A percentile compares a stretch with the other conserved stretches of the same genome.
Conservation (phyloP, 2,329 filamentous ascomycete species). For the Phaeosphaeria sp. region DNA sequence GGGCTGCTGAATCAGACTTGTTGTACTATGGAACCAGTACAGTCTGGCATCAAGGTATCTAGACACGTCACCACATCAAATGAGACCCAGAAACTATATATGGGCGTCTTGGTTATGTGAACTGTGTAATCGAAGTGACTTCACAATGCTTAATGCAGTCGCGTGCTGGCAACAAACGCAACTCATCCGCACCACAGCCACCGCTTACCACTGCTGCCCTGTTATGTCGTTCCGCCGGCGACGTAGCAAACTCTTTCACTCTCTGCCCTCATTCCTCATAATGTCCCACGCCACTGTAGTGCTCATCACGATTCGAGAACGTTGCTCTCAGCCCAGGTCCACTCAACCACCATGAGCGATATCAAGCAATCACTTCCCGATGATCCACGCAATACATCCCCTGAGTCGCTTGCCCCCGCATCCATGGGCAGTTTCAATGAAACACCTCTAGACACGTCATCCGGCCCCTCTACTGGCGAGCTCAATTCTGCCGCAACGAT, state of each 20-base stretch:
- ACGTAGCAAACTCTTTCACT: not conserved
- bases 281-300: not conserved
- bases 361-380: not conserved
- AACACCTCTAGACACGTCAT: not conserved
- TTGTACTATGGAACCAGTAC: no score
- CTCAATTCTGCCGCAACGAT: not conserved
- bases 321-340: not conserved
- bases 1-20: no score
- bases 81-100: not conserved
- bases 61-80: not conserved
- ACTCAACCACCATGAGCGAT: not conserved
- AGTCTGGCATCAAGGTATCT: no score
- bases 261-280: not conserved
- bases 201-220: not conserved
- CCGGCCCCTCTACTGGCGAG: not conserved
- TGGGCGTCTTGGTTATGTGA: not conserved
- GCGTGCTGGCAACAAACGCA: not conserved
- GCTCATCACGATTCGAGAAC: not conserved
- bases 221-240: not conserved
- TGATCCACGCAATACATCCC: not conserved
- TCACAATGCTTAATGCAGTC: not conserved
- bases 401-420: not conserved
- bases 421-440: not conserved
- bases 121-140: not conserved
- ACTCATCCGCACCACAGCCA: not conserved